These are phyloP conservation scores for Metroxylon sagu DNA, from an alignment of 176 grass and related monocot genomes.

Conservation along the genomic window DNA sequence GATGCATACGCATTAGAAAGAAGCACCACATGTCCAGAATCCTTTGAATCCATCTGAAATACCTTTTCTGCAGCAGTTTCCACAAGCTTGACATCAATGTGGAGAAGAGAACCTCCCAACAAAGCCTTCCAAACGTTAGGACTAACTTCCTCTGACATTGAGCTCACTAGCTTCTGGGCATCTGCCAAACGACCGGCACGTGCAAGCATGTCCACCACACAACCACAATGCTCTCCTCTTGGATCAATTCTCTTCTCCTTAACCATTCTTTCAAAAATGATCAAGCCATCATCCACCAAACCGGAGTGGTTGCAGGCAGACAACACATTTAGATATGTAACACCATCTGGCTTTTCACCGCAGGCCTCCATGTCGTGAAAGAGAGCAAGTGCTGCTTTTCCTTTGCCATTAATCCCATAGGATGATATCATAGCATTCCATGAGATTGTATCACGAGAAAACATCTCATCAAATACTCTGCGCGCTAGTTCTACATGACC, in stretches of 20 bases:
- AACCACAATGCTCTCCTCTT: constrained; percentile 47
- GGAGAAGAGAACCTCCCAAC: constrained; percentile 44
- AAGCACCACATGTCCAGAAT: constrained; percentile 54
- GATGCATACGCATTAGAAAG: constrained; percentile 66
- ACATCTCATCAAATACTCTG: constrained; percentile 58
- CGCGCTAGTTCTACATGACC: constrained; percentile 38
- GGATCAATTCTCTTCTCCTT: constrained; percentile 29
- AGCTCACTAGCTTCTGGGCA: constrained; percentile 32
- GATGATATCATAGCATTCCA: constrained; percentile 78
- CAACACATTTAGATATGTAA: constrained; percentile 64
- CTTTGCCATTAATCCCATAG: constrained; percentile 59
- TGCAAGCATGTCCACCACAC: constrained; percentile 64
- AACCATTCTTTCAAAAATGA: constrained; percentile 51
- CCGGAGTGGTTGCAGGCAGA: constrained; percentile 65
- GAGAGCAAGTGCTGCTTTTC: constrained; percentile 41
- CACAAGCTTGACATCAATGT: constrained; percentile 35
- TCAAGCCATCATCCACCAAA: constrained; percentile 43
- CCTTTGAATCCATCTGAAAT: constrained; percentile 30
- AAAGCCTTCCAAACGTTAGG: constrained; percentile 61
- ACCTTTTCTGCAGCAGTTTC: constrained; percentile 46
- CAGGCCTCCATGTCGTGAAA: constrained; percentile 48
- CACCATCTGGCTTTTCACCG: constrained; percentile 30
- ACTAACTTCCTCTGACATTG: constrained; percentile 29
- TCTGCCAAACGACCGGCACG: constrained; percentile 59
- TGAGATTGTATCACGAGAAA: constrained; percentile 32